Evolutionary conservation across 768 basidiomycete species (phyloP).

Genomic region (Boletus rubroflammeus): DNA sequence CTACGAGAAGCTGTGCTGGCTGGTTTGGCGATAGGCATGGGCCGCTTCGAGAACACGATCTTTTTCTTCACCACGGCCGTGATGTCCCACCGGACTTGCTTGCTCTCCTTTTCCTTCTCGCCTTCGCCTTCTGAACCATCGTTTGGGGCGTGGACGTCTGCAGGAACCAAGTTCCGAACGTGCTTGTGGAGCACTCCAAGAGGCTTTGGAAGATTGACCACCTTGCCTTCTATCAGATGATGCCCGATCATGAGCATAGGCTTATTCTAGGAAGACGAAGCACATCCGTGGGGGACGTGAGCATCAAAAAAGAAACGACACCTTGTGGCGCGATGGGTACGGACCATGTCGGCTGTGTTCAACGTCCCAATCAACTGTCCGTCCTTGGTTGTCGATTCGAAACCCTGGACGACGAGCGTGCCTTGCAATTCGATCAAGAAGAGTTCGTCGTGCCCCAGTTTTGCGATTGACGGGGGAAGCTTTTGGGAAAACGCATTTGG

Average conservation of each 20-base stretch:
- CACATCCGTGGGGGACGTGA: conserved; percentile 2
- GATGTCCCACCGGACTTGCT: conserved; percentile 50
- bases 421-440: conserved; percentile 90
- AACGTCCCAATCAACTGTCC: conserved; percentile 80
- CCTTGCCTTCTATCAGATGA: conserved; percentile 86
- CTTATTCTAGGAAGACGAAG: conserved; percentile 45
- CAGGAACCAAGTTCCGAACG: background rate
- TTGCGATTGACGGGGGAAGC: conserved; percentile 62
- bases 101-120: background rate
- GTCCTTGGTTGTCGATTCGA: conserved; percentile 47
- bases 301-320: background rate
- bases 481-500: conserved; percentile 35
- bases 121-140: background rate
- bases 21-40: conserved; percentile 60
- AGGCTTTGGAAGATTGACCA: conserved; percentile 72
- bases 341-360: conserved; percentile 58
- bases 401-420: conserved; percentile 63
- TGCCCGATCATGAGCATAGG: conserved; percentile 82
- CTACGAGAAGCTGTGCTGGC: conserved; percentile 21
- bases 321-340: conserved; percentile 20
- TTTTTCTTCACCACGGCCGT: conserved; percentile 75
- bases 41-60: conserved; percentile 78
- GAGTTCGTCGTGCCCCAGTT: conserved; percentile 74
- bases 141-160: background rate
- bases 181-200: conserved; percentile 64